Conservation (phyloP, 2,329 filamentous ascomycete genomes). For the Pseudogymnoascus sp. region DNA sequence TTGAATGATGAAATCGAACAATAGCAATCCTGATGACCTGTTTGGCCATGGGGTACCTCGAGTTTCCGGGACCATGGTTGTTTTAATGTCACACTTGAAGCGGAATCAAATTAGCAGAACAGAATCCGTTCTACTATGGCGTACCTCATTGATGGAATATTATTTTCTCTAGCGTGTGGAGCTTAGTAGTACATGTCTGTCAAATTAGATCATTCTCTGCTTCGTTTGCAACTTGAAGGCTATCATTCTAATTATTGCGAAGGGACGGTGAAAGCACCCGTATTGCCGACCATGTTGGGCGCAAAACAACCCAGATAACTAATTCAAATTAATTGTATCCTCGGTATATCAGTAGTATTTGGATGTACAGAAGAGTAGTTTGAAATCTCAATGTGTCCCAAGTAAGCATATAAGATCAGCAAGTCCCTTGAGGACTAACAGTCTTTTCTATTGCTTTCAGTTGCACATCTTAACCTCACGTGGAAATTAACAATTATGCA, state of each 20-base stretch:
- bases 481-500: background rate
- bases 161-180: background rate
- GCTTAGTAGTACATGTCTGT: background rate
- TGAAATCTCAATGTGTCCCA: background rate
- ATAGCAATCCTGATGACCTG: background rate
- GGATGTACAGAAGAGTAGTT: background rate
- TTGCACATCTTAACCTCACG: background rate
- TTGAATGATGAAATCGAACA: background rate
- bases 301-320: background rate
- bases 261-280: background rate
- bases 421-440: background rate
- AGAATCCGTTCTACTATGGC: background rate
- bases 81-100: background rate
- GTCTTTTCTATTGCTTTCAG: background rate
- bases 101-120: background rate
- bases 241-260: background rate
- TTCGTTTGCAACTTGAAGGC: background rate
- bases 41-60: background rate
- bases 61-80: background rate
- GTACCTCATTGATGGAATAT: background rate
- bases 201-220: background rate
- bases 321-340: background rate
- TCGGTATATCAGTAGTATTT: background rate
- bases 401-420: background rate
- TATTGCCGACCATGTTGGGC: background rate